These are phyloP conservation scores for Tolypocladium ophioglossoides DNA, from an alignment of 2,329 filamentous ascomycete genomes.

Conservation along the genomic window DNA sequence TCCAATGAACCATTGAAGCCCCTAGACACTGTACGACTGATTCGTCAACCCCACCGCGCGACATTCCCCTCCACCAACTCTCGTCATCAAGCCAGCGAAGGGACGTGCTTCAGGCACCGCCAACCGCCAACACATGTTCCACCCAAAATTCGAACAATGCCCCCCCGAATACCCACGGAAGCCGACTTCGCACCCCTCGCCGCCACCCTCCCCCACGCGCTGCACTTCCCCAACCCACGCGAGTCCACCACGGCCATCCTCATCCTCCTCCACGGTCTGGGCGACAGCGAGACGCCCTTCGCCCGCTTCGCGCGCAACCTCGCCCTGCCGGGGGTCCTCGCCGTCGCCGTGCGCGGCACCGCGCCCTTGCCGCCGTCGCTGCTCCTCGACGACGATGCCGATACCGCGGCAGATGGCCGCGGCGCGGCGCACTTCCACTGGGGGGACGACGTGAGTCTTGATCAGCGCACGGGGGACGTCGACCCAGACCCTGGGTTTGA, in stretches of 20 bases:
- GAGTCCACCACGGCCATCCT: constrained; percentile 64
- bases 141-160: constrained; percentile 16
- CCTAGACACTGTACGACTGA: not conserved
- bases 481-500: constrained; percentile 53
- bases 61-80: not conserved
- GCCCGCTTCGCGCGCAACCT: constrained; percentile 57
- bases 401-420: constrained; percentile 15
- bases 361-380: constrained; percentile 58
- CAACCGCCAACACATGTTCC: no score
- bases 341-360: constrained; percentile 64
- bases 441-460: constrained; percentile 54
- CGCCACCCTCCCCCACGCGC: constrained; percentile 29
- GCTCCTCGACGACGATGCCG: constrained; percentile 23
- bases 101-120: not conserved
- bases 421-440: constrained; percentile 42
- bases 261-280: constrained; percentile 74
- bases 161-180: constrained; percentile 38
- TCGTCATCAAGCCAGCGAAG: not conserved
- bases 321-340: constrained; percentile 65
- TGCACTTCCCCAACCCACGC: constrained; percentile 40
- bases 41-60: not conserved
- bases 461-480: constrained; percentile 37
- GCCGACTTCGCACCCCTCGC: constrained; percentile 37
- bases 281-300: constrained; percentile 63
- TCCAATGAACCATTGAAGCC: not conserved